Evolutionary conservation across 768 basidiomycete genomes (phyloP).

Genomic region (Gymnopilus dilepis): DNA sequence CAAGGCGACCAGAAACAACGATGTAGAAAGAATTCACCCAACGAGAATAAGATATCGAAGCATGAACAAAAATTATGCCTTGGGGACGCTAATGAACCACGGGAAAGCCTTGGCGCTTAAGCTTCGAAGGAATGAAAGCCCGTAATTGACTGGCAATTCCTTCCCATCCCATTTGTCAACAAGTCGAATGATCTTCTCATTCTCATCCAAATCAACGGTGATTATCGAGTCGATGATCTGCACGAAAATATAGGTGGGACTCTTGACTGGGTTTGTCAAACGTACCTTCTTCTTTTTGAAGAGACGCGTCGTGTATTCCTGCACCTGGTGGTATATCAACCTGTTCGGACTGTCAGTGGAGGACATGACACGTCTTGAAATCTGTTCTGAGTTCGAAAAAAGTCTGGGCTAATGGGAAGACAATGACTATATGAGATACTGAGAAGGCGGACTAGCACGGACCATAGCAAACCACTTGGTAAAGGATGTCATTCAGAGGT

Average conservation of each 20-base stretch:
- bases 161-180: slow-evolving; percentile 67
- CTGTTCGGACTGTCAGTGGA: slow-evolving; percentile 64
- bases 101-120: slow-evolving; percentile 55
- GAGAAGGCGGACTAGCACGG: slow-evolving; percentile 20
- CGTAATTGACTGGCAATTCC: slow-evolving; percentile 54
- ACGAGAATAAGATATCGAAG: too few species aligned
- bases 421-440: slow-evolving; percentile 1
- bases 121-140: slow-evolving; percentile 51
- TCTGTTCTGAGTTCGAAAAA: slow-evolving; percentile 53
- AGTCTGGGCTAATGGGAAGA: slow-evolving; percentile 52
- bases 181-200: slow-evolving; percentile 62
- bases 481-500: not conserved
- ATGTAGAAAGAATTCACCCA: too few species aligned
- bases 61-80: slow-evolving; percentile 22
- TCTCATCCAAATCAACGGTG: slow-evolving; percentile 66
- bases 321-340: slow-evolving; percentile 61
- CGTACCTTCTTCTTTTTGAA: slow-evolving; percentile 57
- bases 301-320: slow-evolving; percentile 62
- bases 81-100: slow-evolving; percentile 60
- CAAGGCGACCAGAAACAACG: too few species aligned
- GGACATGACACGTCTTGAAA: slow-evolving; percentile 60
- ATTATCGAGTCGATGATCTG: slow-evolving; percentile 67
- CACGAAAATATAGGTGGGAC: not conserved
- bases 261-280: not conserved
- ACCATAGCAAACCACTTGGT: slow-evolving; percentile 60